A percentile compares a stretch with the other conserved stretches of the same genome.
Evolutionary conservation across 176 grass and related monocot species (phyloP).

Genomic region (Bromus sterilis): DNA sequence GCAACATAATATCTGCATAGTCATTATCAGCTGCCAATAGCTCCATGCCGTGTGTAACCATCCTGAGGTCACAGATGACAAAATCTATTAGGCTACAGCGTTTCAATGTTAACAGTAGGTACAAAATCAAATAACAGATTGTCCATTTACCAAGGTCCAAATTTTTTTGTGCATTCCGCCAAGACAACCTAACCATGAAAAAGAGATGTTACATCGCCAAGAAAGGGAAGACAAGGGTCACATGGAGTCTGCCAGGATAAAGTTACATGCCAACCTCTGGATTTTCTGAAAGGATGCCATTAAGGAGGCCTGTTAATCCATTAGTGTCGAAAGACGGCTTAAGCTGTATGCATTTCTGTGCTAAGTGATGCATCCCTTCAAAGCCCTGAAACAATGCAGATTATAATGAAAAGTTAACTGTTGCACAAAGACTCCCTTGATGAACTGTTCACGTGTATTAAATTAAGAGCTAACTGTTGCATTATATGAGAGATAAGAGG

Average conservation of each 20-base stretch:
- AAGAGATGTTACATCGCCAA: slow-evolving; percentile 23
- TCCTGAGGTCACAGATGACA: slow-evolving; percentile 47
- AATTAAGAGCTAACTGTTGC: not conserved
- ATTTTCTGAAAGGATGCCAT: slow-evolving; percentile 85
- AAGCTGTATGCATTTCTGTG: slow-evolving; percentile 83
- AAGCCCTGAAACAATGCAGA: slow-evolving; percentile 64
- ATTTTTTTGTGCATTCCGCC: slow-evolving; percentile 75
- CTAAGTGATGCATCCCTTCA: slow-evolving; percentile 80
- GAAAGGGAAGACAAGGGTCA: not conserved
- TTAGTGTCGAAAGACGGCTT: slow-evolving; percentile 53
- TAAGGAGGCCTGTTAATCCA: slow-evolving; percentile 72
- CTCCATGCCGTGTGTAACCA: slow-evolving; percentile 87
- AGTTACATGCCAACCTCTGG: slow-evolving; percentile 53
- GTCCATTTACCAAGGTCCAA: slow-evolving; percentile 81
- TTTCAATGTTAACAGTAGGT: slow-evolving; percentile 11
- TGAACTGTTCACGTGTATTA: not conserved
- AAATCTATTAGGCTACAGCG: not conserved
- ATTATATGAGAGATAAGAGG: slow-evolving; percentile 8
- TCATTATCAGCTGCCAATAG: slow-evolving; percentile 80
- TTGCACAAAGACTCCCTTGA: not conserved
- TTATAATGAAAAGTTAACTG: slow-evolving; percentile 3
- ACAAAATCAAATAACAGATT: not conserved
- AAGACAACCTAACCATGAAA: slow-evolving; percentile 72
- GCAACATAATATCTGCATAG: slow-evolving; percentile 70
- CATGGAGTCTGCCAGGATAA: slow-evolving; percentile 19